Base-by-base conservation (phyloP, 257 asterid genomes). In the Knoxia roxburghii region DNA sequence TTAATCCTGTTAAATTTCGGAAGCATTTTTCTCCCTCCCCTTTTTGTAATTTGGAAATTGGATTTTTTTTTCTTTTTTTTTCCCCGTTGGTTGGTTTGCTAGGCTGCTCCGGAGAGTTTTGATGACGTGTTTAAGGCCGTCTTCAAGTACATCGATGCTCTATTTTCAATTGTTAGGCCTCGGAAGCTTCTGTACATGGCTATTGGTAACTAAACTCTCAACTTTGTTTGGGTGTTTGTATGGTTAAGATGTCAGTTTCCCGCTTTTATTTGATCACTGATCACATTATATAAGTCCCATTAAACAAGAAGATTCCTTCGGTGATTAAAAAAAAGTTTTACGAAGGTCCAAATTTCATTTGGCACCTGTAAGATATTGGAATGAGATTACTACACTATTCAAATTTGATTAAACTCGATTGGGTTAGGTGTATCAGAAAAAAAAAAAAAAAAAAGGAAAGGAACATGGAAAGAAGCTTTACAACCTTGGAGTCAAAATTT, bases 181-280 rank as follows among this genome's bases (percentile, higher is more conserved):
- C 81, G 87, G 39, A 85, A 83, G 54, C 86, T 87, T 77, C 80
- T 87, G 15, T 87, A 65, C 73, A 70, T 85, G 87, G 91, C 95
- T 20, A 78, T 87, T 69, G 95, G 95, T 87, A 30, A 70, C 61
- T 45, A 18, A 23, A 14, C 30, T 51, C 65, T 55, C 12, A 20
- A 5, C 18, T 65, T 32, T 9, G 30, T 21, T 1, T 50, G 41
- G 41, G 41, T 37, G 6, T 4, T 4, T 4, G 41, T 37, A 3
- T 4, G 41, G 41, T 37, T 37, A 37, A 37, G 54, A 41, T 56
- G 11, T 52, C 4, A 52, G 57, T 52, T 52, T 52, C 29, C 57
- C 2, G 30, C 13, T n/a, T 52, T 7, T 61, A 39, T 1, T 21
- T 21, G 35, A 26, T n/a, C n/a, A n/a, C n/a, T n/a, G n/a, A n/a